These are phyloP conservation scores for Selenicereus undatus DNA, from an alignment of 148 eudicot genomes.

Conservation along the genomic window DNA sequence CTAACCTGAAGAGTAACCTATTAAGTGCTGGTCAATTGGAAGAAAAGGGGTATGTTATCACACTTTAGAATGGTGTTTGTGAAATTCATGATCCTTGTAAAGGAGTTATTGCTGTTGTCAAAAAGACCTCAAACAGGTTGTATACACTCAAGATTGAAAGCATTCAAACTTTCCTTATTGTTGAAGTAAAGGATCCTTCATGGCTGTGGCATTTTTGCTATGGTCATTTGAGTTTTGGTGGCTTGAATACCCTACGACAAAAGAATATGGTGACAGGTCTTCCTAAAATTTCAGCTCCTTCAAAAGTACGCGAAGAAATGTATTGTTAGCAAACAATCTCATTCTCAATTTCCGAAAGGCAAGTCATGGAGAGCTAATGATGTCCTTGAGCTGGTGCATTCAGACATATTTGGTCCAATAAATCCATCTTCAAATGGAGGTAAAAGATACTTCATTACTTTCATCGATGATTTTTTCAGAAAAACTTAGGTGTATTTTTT, in stretches of 20 bases:
- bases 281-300: neutral
- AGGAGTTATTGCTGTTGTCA: neutral
- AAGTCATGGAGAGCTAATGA: conserved; percentile 13
- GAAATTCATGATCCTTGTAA: neutral
- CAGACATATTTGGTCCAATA: conserved; percentile 8
- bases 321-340: conserved; percentile 18
- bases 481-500: no score
- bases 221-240: conserved; percentile 16
- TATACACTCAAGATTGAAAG: neutral
- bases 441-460: no score
- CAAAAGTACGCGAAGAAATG: neutral
- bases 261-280: conserved; percentile 27
- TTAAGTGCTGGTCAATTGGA: no score
- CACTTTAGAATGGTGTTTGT: no score
- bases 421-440: no score
- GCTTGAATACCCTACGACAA: conserved; percentile 11
- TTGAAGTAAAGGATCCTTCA: no score
- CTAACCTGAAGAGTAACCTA: no score
- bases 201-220: conserved; percentile 27
- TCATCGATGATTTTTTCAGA: no score
- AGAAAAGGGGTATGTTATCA: neutral
- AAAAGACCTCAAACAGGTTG: neutral
- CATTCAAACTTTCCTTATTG: neutral
- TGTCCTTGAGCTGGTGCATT: conserved; percentile 17
- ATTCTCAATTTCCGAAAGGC: conserved; percentile 5